These are phyloP conservation scores for Citrus australasica DNA, from an alignment of 345 rosid species.

Conservation along the genomic window DNA sequence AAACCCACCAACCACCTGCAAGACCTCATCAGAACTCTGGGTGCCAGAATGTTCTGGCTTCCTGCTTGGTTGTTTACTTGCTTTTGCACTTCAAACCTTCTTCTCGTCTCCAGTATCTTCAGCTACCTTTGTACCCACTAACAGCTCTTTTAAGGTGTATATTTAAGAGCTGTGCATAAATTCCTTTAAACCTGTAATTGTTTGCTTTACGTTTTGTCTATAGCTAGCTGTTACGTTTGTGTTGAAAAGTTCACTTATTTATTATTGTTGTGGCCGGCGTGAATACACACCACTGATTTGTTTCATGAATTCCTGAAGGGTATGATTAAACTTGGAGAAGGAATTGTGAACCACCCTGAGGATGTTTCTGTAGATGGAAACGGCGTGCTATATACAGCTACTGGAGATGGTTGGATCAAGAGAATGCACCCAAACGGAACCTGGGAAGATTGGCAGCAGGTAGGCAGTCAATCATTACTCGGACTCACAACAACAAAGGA, in stretches of 20 bases:
- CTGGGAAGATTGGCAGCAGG: conserved; percentile 42
- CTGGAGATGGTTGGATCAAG: conserved; percentile 52
- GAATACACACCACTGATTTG: too few species aligned
- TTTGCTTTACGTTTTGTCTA: too few species aligned
- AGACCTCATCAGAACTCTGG: background rate
- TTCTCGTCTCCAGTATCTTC: conserved; percentile 35
- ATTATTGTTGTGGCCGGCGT: too few species aligned
- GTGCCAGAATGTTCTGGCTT: conserved; percentile 13
- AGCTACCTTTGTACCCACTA: conserved; percentile 17
- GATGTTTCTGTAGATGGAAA: conserved; percentile 33
- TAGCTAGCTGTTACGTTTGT: too few species aligned
- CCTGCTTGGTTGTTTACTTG: conserved; percentile 24
- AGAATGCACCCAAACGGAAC: conserved; percentile 36
- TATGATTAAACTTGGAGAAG: conserved; percentile 45
- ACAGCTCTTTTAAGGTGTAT: conserved; percentile 37
- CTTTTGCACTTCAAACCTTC: conserved; percentile 28
- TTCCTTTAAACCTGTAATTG: background rate
- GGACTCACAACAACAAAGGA: conserved; percentile 37
- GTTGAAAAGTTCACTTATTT: too few species aligned
- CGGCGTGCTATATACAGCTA: conserved; percentile 41
- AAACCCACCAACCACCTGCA: background rate
- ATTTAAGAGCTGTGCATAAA: too few species aligned
- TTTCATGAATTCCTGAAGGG: conserved; percentile 7
- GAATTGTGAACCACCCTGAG: conserved; percentile 33
- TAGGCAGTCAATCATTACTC: conserved; percentile 27